Base-by-base conservation (phyloP, 106 monocot species). In the Narthecium ossifragum region DNA sequence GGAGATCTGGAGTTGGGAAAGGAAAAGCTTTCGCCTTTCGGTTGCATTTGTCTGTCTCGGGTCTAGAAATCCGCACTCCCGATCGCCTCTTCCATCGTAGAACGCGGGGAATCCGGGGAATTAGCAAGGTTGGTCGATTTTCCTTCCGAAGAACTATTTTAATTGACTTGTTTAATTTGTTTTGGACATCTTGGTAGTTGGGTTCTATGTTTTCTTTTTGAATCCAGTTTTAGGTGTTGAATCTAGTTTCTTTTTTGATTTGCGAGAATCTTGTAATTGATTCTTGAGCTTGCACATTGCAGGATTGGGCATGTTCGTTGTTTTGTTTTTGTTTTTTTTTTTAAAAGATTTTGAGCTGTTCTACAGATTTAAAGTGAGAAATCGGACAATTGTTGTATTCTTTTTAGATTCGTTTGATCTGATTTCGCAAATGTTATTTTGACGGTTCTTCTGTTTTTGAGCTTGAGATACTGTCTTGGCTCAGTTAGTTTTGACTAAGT, bases 31-130 rank as follows among this genome's bases (percentile, higher is more conserved):
- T 10, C 9, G 37, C 2, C 57, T 23, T 57, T 36, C 36, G 21
- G 57, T 57, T 36, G 36, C 34, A 38, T 60, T 27, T 60, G 45
- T 45, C 26, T 45, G 8, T 29, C 60, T 45, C 26, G 13, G 27
- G 45, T 27, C 8, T 23, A 24, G 2, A 28, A 60, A 8, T 23
- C 13, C 26, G 17, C 43, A 13, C 5, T 15, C 5, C 7, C 17
- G 27, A 45, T 60, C 60, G 15, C 26, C 3, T 10, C 45, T 45
- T 60, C 28, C 18, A n/a, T 28, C 8, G n/a, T 60, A 17, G 24
- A 28, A 28, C n/a, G 27, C 27, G 13, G 15, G 40, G 37, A 15
- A 43, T 43, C 27, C 43, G 20, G 18, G 26, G n/a, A n/a, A 17
- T 27, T 41, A 4, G 14, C 27, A 8, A 60, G 57, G 29, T 43